Conservation (phyloP, 1,284 basidiomycete species). For the Heterobasidion irregulare region DNA sequence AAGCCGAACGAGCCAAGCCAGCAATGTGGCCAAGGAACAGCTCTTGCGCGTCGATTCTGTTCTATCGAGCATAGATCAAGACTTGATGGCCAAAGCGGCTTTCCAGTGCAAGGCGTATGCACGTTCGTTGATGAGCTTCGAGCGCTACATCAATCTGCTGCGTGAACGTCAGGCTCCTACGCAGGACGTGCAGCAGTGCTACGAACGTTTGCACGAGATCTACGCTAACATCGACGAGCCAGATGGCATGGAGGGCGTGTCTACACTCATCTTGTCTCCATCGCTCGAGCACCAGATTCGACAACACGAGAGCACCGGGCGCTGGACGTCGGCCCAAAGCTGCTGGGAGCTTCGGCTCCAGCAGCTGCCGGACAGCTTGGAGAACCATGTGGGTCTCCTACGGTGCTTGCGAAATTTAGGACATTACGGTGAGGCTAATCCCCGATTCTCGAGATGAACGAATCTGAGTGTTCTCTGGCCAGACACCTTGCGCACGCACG, state of each 20-base stretch:
- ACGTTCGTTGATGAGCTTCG: constrained; percentile 91
- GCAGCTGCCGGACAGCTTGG: constrained; percentile 81
- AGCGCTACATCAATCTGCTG: constrained; percentile 65
- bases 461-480: constrained; percentile 1
- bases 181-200: constrained; percentile 67
- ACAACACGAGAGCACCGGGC: constrained; percentile 94
- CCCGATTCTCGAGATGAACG: background rate
- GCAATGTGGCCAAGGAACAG: constrained; percentile 41
- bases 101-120: constrained; percentile 93
- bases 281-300: constrained; percentile 96
- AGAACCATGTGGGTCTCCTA: constrained; percentile 85
- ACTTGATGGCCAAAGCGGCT: constrained; percentile 89
- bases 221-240: constrained; percentile 97
- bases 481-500: constrained; percentile 96
- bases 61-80: constrained; percentile 78
- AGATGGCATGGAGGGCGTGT: constrained; percentile 99
- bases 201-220: constrained; percentile 91
- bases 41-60: constrained; percentile 71
- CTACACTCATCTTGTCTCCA: constrained; percentile 82
- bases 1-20: constrained; percentile 29
- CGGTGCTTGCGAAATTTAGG: constrained; percentile 92
- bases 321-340: constrained; percentile 98
- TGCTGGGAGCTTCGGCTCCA: constrained; percentile 99
- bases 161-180: constrained; percentile 34
- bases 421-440: constrained; percentile 82